Evolutionary conservation across 306 rosid species (phyloP), one percentile per base, ranked within the genome.

Genomic region (Biancaea sappan): DNA sequence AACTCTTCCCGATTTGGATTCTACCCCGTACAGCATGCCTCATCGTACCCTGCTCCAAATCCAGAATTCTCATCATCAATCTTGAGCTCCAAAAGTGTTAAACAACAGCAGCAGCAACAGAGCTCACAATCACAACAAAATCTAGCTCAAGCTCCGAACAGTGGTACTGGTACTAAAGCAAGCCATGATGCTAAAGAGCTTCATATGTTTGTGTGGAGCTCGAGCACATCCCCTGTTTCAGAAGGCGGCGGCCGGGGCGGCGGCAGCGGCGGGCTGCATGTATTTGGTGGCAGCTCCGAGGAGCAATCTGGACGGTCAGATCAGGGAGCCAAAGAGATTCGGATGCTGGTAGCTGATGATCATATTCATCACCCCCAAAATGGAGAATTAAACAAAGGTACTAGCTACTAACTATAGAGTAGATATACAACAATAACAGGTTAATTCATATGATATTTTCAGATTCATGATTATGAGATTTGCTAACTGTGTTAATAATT

Each of bases 281-380:
- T 88, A 1, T 87, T 91, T 13, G 86, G 88, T 5, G 89, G 95
- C 3, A 85, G 66, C 28, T 32, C 84, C 1, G 93, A 91, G 24
- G 98, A 92, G 38, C 97, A 92, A 60, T 90, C 99, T 0, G 94
- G 98, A 38, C 93, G 97, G 77, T 88, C 95, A 44, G 98, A 90
- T 77, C 91, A 79, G 38, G 93, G 98, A 12, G 97, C 99, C 15
- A 95, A 92, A 75, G 99, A 95, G 85, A 95, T 95, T 63, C 81
- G 98, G 72, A 95, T 95, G 99, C 69, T 95, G 69, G 98, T 95
- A 2, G 81, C 92, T 5, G 87, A 90, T 8, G 99, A 62, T 2
- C 66, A 26, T n/a, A n/a, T n/a, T 26, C 62, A 94, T 44, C 95
- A 85, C 28, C 89, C 88, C 13, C 96, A 73, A 66, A 92, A 88